phyloP scores from a whole-genome alignment of 192 early-diverging fungal genomes.

The Neocallimastix lanati region DNA sequence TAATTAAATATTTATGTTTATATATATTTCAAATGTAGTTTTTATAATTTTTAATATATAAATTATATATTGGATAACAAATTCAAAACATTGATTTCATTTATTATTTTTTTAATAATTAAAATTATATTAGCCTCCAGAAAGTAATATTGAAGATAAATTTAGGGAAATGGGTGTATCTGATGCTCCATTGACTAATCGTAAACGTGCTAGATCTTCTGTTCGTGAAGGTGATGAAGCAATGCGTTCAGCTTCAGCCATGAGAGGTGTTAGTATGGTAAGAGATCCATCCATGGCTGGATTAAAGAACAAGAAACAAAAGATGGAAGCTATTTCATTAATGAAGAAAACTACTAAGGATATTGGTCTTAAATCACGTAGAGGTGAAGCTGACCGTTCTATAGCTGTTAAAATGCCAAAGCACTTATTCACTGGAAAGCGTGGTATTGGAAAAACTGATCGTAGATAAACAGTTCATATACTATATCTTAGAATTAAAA shows the following conservation, averaged over 20 bases:
- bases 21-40: not conserved
- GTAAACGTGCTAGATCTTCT: conserved; percentile 52
- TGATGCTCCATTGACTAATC: conserved; percentile 20
- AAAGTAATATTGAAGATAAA: conserved; percentile 48
- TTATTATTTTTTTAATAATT: not conserved
- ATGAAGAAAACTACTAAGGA: conserved; percentile 44
- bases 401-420: conserved; percentile 89
- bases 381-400: conserved; percentile 84
- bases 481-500: not conserved
- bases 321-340: conserved; percentile 55
- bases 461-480: conserved; percentile 33
- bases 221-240: not conserved
- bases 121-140: conserved; percentile 2
- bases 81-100: not conserved
- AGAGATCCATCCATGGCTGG: conserved; percentile 1
- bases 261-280: not conserved
- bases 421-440: conserved; percentile 92
- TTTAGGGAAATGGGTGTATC: conserved; percentile 57
- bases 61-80: too few species aligned
- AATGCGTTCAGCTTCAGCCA: not conserved
- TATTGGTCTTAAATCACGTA: conserved; percentile 53
- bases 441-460: conserved; percentile 57
- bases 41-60: too few species aligned
- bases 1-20: too few species aligned
- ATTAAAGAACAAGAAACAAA: conserved; percentile 13